A percentile compares a stretch with the other conserved stretches of the same genome.
These are phyloP conservation scores for Fusarium albidum DNA, from an alignment of 2,329 filamentous ascomycete species.

Conservation along the genomic window DNA sequence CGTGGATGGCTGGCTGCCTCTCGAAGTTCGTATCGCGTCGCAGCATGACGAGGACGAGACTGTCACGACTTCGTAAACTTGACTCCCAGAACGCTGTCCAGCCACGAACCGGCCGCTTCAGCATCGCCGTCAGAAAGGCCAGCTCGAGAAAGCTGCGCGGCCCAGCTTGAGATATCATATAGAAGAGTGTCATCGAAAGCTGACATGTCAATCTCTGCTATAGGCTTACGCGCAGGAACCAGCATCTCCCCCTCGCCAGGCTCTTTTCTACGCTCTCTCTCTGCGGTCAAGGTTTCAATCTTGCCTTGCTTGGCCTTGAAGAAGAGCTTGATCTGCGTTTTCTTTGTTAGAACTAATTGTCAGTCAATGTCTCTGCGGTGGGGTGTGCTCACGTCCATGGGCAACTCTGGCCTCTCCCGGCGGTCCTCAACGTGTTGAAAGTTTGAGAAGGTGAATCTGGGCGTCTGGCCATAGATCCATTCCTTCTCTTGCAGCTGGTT, in stretches of 20 bases:
- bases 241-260: too few species aligned
- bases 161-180: slow-evolving; percentile 42
- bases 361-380: background rate
- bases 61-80: slow-evolving; percentile 40
- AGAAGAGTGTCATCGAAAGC: slow-evolving; percentile 25
- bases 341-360: slow-evolving; percentile 8
- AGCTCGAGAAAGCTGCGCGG: slow-evolving; percentile 30
- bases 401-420: slow-evolving; percentile 60
- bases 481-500: slow-evolving; percentile 60
- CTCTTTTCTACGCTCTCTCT: slow-evolving; percentile 10
- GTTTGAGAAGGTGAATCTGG: slow-evolving; percentile 78
- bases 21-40: slow-evolving; percentile 24
- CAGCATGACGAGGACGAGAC: slow-evolving; percentile 19
- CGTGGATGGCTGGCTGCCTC: slow-evolving; percentile 16
- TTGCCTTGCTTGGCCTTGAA: slow-evolving; percentile 50
- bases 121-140: slow-evolving; percentile 38
- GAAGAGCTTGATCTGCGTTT: slow-evolving; percentile 41
- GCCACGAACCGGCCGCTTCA: slow-evolving; percentile 40
- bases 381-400: slow-evolving; percentile 51
- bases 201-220: slow-evolving; percentile 18
- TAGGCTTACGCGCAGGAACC: slow-evolving; percentile 9
- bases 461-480: slow-evolving; percentile 89
- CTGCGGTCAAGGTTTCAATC: slow-evolving; percentile 45
- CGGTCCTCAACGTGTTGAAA: slow-evolving; percentile 66
- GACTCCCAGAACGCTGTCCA: slow-evolving; percentile 43